Evolutionary conservation across 768 basidiomycete genomes (phyloP).

Genomic region (Xerocomus potaroensis): DNA sequence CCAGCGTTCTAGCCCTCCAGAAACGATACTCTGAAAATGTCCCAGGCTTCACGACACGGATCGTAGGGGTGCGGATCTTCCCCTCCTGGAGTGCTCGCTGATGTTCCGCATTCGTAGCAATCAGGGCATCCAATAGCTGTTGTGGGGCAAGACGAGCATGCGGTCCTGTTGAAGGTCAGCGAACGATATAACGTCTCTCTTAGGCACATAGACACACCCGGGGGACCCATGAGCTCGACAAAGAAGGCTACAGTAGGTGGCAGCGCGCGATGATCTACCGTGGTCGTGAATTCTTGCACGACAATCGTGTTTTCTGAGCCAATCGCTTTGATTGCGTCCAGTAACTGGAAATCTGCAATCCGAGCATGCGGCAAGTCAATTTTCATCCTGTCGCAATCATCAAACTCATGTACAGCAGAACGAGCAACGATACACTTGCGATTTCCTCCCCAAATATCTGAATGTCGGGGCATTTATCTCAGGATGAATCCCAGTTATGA

Average conservation of each 20-base stretch:
- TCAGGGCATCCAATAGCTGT: constrained; percentile 8
- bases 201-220: constrained; percentile 4
- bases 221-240: constrained; percentile 8
- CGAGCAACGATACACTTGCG: constrained; percentile 6
- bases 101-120: neutral
- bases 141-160: neutral
- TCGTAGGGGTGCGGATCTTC: constrained; percentile 11
- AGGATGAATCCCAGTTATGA: constrained; percentile 11
- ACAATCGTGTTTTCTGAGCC: constrained; percentile 1
- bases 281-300: constrained; percentile 13
- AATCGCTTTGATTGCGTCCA: neutral
- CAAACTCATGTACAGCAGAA: neutral
- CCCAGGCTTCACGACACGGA: constrained; percentile 19
- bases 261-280: constrained; percentile 12
- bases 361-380: constrained; percentile 5
- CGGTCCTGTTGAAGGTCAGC: too few relatives aligned
- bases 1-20: constrained; percentile 2
- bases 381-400: constrained; percentile 4
- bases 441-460: constrained; percentile 13
- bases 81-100: neutral
- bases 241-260: constrained; percentile 12
- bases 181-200: too few relatives aligned
- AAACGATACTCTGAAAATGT: constrained; percentile 20
- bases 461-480: constrained; percentile 8
- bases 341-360: constrained; percentile 11